These are phyloP conservation scores for Tuctoria greenei DNA, from an alignment of 176 grass and related monocot genomes.

Conservation along the genomic window DNA sequence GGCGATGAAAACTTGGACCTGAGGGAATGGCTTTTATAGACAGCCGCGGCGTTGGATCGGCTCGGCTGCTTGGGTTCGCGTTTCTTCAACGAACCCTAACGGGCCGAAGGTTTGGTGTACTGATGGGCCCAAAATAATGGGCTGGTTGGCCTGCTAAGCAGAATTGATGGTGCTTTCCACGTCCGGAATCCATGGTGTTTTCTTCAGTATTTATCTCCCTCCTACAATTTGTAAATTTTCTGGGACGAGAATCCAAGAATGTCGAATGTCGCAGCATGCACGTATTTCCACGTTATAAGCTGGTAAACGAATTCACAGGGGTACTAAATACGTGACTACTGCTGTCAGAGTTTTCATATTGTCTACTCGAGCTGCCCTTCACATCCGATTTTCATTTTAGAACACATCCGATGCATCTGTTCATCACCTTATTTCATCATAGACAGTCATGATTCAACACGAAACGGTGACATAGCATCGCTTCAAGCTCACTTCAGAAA, in stretches of 20 bases:
- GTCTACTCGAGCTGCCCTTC: too few species aligned
- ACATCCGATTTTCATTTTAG: too few species aligned
- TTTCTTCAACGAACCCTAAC: slow-evolving; percentile 52
- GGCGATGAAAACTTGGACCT: not conserved
- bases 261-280: not conserved
- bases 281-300: too few species aligned
- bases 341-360: too few species aligned
- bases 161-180: too few species aligned
- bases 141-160: not conserved
- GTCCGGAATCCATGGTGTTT: too few species aligned
- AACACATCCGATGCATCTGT: not conserved
- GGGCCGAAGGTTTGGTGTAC: not conserved
- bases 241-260: not conserved
- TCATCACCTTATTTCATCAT: not conserved
- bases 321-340: too few species aligned
- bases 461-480: not conserved
- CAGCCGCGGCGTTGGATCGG: not conserved
- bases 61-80: not conserved
- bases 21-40: slow-evolving; percentile 27
- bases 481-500: not conserved
- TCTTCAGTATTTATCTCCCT: too few species aligned
- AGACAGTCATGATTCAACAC: not conserved
- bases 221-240: not conserved
- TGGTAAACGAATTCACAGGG: too few species aligned
- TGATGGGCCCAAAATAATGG: not conserved